A percentile compares a stretch with the other conserved stretches of the same genome.
phyloP scores from a whole-genome alignment of 2,329 filamentous ascomycete genomes.

The Metarhizium album region DNA sequence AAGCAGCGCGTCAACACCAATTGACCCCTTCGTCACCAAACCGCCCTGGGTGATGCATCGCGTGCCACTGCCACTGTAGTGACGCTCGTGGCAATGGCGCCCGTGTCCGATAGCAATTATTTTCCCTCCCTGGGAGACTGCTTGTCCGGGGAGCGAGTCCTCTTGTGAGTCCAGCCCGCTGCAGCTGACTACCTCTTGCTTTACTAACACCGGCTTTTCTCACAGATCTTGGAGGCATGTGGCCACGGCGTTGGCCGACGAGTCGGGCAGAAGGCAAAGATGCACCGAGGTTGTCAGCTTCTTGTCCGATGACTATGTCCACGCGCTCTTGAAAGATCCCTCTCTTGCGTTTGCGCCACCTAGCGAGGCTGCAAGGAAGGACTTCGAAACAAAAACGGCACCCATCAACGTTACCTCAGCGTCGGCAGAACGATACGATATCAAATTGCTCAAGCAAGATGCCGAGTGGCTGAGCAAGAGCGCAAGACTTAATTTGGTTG shows the following conservation, averaged over 20 bases:
- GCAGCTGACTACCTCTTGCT: slow-evolving; percentile 4
- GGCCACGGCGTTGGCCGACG: slow-evolving; percentile 45
- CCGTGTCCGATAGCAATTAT: slow-evolving; percentile 59
- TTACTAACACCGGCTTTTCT: slow-evolving; percentile 12
- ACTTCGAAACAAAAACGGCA: slow-evolving; percentile 75
- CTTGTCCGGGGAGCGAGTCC: slow-evolving; percentile 65
- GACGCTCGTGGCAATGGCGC: slow-evolving; percentile 56
- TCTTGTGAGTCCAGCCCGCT: slow-evolving; percentile 54
- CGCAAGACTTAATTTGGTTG: slow-evolving; percentile 67
- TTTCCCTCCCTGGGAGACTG: slow-evolving; percentile 80
- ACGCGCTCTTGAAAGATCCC: slow-evolving; percentile 57
- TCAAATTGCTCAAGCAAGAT: slow-evolving; percentile 75
- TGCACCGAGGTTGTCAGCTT: slow-evolving; percentile 53
- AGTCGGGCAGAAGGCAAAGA: slow-evolving; percentile 41
- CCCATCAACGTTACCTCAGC: slow-evolving; percentile 72
- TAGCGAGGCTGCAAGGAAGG: slow-evolving; percentile 53
- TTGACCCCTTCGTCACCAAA: slow-evolving; percentile 12
- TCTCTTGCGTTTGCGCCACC: slow-evolving; percentile 54
- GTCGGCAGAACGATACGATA: slow-evolving; percentile 55
- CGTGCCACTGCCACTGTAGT: slow-evolving; percentile 29
- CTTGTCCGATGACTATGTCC: slow-evolving; percentile 58
- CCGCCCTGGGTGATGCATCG: slow-evolving; percentile 26
- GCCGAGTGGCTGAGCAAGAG: slow-evolving; percentile 75
- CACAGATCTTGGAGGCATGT: slow-evolving; percentile 51
- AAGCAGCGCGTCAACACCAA: slow-evolving; percentile 23